Evolutionary conservation across 208 protist genomes (phyloP).

Genomic region (Leishmania tarentolae): DNA sequence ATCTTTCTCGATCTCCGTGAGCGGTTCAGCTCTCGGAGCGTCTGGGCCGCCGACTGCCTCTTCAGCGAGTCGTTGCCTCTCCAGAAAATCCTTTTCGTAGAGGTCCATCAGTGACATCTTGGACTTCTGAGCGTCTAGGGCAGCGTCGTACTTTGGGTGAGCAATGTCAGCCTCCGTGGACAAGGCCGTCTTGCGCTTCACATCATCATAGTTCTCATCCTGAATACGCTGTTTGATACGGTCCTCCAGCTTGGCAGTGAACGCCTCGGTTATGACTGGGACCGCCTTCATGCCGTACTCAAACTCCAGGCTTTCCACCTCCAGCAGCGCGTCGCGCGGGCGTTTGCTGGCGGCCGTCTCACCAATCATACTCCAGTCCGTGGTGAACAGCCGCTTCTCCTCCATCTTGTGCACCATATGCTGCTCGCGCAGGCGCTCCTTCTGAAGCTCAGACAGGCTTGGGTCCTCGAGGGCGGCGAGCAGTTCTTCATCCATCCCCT

Average conservation of each 20-base stretch:
- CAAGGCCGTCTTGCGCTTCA: conserved; percentile 51
- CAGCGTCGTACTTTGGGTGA: conserved; percentile 56
- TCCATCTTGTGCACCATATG: conserved; percentile 70
- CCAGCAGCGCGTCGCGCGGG: conserved; percentile 85
- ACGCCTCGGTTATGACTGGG: conserved; percentile 84
- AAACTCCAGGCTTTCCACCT: conserved; percentile 82
- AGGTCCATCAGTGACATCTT: conserved; percentile 91
- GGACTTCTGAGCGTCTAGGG: conserved; percentile 84
- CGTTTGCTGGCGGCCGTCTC: conserved; percentile 77
- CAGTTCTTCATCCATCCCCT: conserved; percentile 67
- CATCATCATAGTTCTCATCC: conserved; percentile 82
- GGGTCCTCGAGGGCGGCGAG: conserved; percentile 61
- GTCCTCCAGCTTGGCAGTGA: conserved; percentile 87
- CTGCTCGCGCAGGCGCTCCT: conserved; percentile 72
- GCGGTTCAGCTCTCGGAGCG: conserved; percentile 63
- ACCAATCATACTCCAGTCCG: conserved; percentile 86
- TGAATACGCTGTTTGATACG: conserved; percentile 87
- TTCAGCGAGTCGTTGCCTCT: conserved; percentile 68
- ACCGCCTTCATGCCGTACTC: conserved; percentile 89
- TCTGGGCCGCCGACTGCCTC: conserved; percentile 44
- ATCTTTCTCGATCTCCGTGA: conserved; percentile 92
- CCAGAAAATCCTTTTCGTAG: conserved; percentile 92
- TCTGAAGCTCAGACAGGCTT: conserved; percentile 69
- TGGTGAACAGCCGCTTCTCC: conserved; percentile 74
- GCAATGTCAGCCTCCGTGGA: conserved; percentile 68